Evolutionary conservation across 495 filamentous ascomycete species (phyloP), one percentile per base, ranked within the genome.

Genomic region (Elasticomyces elasticus): DNA sequence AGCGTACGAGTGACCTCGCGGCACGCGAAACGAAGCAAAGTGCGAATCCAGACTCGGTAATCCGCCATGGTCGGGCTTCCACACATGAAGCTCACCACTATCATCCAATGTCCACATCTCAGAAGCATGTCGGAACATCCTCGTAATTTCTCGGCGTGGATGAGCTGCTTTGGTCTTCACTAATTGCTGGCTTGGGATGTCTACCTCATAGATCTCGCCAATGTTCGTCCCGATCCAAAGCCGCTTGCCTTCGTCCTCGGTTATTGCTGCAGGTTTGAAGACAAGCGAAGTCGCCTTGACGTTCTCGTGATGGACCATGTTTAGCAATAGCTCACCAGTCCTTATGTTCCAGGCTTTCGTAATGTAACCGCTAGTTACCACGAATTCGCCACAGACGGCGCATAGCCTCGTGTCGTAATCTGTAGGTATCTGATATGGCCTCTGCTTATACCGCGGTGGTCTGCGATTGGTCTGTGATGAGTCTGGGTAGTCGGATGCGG

Each of bases 71-170:
- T 91, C 87, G 19, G 89, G 83, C 7, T 78, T 77, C 92, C 92
- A 98, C 20, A 97, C 79, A 54, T 87, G 80, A 20, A 98, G 73
- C 35, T 84, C 88, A 12, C 92, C 92, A 58, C 85, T 82, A 53
- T 95, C 89, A 69, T 97, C 94, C 13, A 97, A 61, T 1, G 89
- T 89, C 92, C 92, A 98, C 73, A 98, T 82, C 58, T 94, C 85
- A 60, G 88, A 86, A 55, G 80, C 83, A 68, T 90, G 82, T 46
- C 91, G 82, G 56, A 85, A 80, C 19, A 98, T 95, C 64, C 84
- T 89, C 54, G 90, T 79, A 52, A 98, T 79, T 62, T 95, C 87
- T 44, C 83, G 75, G 28, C 89, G 82, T 1, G 81, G 81, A 55
- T 96, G 92, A 17, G 88, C 85, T 10, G 77, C 67, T 55, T 82